Conservation (phyloP, 73 alveolate genomes). For the Paraurostyla sp. region DNA sequence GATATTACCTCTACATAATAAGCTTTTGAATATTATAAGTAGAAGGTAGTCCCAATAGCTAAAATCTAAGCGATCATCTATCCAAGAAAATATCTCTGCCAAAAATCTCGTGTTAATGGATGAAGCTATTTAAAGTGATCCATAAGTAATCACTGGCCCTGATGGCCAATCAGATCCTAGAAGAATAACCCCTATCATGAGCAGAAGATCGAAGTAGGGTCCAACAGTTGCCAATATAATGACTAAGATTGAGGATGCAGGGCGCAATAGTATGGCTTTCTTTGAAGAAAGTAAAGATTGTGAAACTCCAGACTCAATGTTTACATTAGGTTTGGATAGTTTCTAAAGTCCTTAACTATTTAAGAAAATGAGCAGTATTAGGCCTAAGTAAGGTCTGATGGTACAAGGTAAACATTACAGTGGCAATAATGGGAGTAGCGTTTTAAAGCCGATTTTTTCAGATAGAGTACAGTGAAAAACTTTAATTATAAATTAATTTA, state of each 20-base stretch:
- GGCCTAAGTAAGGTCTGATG: not conserved
- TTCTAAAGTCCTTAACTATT: not conserved
- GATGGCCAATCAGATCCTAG: not conserved
- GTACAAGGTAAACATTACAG: not conserved
- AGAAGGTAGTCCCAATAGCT: too few species aligned
- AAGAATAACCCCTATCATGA: conserved; percentile 11
- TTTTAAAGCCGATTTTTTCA: not conserved
- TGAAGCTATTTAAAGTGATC: not conserved
- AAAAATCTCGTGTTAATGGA: too few species aligned
- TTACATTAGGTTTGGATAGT: not conserved
- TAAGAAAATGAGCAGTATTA: not conserved
- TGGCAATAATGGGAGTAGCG: not conserved
- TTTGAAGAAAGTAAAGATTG: conserved; percentile 9
- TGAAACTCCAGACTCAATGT: conserved; percentile 21
- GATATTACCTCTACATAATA: not conserved
- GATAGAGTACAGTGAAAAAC: not conserved
- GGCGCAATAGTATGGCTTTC: too few species aligned
- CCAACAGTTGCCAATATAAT: too few species aligned
- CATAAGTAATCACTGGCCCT: not conserved
- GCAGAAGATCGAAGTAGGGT: too few species aligned
- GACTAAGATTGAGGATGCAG: too few species aligned
- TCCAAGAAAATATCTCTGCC: too few species aligned
- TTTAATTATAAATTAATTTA: not conserved
- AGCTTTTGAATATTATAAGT: not conserved
- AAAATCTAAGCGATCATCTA: too few species aligned